Percentiles rank a stretch among this genome's conserved stretches.
phyloP scores from a whole-genome alignment of 1,139 yeast genomes.

The Protomyces arabidopsidicola region DNA sequence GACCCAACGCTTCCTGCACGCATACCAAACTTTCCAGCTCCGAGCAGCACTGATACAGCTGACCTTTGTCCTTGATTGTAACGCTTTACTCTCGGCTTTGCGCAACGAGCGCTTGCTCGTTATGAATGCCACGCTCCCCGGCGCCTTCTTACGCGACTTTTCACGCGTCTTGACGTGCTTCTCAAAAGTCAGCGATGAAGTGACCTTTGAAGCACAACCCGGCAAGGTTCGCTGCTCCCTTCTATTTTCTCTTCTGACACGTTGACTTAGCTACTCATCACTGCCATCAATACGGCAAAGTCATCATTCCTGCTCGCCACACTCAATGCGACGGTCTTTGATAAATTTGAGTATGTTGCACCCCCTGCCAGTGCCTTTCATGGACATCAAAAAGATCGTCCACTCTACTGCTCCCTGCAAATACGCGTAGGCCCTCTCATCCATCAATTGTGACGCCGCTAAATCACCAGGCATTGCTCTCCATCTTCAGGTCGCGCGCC shows the following conservation, averaged over 20 bases:
- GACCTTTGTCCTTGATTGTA: too few species aligned
- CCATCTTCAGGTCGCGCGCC: conserved; percentile 31
- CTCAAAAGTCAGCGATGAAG: conserved; percentile 28
- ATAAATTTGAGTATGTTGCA: conserved; percentile 17
- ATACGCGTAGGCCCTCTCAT: not conserved
- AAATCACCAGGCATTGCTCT: conserved; percentile 27
- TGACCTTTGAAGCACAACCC: conserved; percentile 29
- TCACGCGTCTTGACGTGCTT: conserved; percentile 28
- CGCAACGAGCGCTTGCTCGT: too few species aligned
- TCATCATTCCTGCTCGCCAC: conserved; percentile 32
- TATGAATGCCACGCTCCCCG: conserved; percentile 23
- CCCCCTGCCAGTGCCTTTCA: not conserved
- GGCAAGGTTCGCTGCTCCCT: conserved; percentile 21
- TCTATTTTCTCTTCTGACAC: not conserved
- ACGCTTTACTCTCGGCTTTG: too few species aligned
- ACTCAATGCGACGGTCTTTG: conserved; percentile 27
- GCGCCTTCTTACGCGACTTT: conserved; percentile 23
- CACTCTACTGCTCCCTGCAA: conserved; percentile 19
- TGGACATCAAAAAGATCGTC: not conserved
- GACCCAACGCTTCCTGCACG: too few species aligned
- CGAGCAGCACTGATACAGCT: too few species aligned
- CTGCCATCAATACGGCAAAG: conserved; percentile 31
- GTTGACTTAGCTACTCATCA: conserved; percentile 27
- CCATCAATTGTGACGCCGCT: not conserved
- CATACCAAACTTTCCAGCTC: too few species aligned